Conservation (phyloP, 768 basidiomycete species). For the Rhodosporidiobolus odoratus region DNA sequence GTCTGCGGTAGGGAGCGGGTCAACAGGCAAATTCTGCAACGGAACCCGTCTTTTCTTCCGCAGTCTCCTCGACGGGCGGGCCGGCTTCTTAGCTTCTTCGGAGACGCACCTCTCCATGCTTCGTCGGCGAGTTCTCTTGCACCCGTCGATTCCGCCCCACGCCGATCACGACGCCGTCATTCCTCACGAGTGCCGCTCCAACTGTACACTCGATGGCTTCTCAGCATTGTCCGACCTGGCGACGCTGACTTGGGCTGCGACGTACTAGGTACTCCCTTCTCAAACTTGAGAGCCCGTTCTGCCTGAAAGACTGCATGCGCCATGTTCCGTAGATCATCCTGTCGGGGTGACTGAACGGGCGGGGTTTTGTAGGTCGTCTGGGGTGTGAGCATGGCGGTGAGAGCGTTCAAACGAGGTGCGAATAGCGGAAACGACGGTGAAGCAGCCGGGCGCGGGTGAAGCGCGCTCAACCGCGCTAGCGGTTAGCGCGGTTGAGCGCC, state of each 20-base stretch:
- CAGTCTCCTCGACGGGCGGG: too few species aligned
- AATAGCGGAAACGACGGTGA: not conserved
- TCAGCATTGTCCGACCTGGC: too few species aligned
- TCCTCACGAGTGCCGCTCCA: constrained; percentile 53
- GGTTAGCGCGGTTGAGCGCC: too few species aligned
- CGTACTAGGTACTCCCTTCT: constrained; percentile 58
- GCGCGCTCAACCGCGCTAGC: not conserved
- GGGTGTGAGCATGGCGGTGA: constrained; percentile 19
- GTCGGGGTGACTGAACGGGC: constrained; percentile 17
- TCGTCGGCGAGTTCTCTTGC: constrained; percentile 51
- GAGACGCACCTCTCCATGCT: constrained; percentile 52
- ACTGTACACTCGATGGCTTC: constrained; percentile 37
- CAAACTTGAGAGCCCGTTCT: constrained; percentile 49
- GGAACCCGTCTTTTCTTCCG: too few species aligned
- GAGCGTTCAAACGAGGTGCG: not conserved
- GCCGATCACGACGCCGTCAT: constrained; percentile 47
- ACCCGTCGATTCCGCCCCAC: constrained; percentile 52
- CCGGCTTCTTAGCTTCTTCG: too few species aligned
- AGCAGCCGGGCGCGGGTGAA: not conserved
- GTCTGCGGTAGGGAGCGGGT: constrained; percentile 24
- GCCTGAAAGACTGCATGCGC: constrained; percentile 49
- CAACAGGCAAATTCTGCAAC: not conserved
- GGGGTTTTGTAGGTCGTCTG: constrained; percentile 33
- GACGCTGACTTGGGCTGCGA: too few species aligned
- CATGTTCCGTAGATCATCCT: constrained; percentile 39